phyloP scores from a whole-genome alignment of 164 flowering plant genomes.

The Stephania yunnanensis region DNA sequence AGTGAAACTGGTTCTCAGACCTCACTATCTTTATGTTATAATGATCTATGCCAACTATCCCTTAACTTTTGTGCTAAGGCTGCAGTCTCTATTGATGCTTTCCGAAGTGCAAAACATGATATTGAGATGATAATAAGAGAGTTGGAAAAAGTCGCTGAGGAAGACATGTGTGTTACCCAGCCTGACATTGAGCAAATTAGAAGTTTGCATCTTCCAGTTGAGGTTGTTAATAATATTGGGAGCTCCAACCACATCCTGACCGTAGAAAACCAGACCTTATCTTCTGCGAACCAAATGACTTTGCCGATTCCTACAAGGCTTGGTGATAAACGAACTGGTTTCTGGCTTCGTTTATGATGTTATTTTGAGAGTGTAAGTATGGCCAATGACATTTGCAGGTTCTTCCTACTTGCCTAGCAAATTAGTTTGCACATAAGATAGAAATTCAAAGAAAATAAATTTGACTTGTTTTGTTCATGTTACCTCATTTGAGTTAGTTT shows the following conservation, averaged over 20 bases:
- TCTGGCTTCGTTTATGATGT: conserved; percentile 16
- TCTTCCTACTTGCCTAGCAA: background rate
- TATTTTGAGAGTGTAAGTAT: conserved; percentile 3
- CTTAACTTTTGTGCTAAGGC: conserved; percentile 17
- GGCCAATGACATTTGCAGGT: background rate
- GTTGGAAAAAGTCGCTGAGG: conserved; percentile 17
- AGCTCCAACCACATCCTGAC: conserved; percentile 11
- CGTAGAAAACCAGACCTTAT: conserved; percentile 13
- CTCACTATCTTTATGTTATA: conserved; percentile 7
- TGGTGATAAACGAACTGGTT: conserved; percentile 19
- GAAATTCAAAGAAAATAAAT: background rate
- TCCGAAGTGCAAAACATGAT: conserved; percentile 9
- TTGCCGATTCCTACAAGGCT: conserved; percentile 14
- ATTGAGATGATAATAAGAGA: conserved; percentile 17
- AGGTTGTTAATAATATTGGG: conserved; percentile 10
- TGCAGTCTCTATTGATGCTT: conserved; percentile 9
- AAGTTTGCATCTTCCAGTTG: conserved; percentile 11
- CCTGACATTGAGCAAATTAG: conserved; percentile 18
- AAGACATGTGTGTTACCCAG: conserved; percentile 8
- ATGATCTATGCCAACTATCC: conserved; percentile 17
- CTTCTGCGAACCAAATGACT: conserved; percentile 15
- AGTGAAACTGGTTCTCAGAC: conserved; percentile 9
- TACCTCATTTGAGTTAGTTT: background rate
- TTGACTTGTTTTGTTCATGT: background rate
- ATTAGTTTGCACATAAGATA: background rate